These are phyloP conservation scores for Nemania sp. DNA, from an alignment of 2,329 filamentous ascomycete genomes.

Conservation along the genomic window DNA sequence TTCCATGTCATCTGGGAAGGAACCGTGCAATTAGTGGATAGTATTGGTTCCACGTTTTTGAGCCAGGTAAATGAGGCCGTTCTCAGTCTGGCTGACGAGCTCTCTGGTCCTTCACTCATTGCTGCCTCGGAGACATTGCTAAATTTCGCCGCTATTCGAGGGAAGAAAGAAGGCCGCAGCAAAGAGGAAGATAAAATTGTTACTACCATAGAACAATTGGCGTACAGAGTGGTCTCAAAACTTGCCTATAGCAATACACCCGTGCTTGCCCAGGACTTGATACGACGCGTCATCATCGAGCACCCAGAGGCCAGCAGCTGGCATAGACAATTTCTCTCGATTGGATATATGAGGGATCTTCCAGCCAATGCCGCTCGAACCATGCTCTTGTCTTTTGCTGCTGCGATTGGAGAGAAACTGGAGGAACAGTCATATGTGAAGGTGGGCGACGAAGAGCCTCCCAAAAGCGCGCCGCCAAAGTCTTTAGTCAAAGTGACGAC, in stretches of 20 bases:
- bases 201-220: conserved; percentile 2
- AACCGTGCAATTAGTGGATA: neutral
- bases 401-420: conserved; percentile 22
- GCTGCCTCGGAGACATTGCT: conserved; percentile 16
- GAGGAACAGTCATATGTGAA: conserved; percentile 26
- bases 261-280: conserved; percentile 8
- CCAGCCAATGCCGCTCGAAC: conserved; percentile 17
- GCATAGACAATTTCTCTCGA: conserved; percentile 23
- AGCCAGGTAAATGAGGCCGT: neutral
- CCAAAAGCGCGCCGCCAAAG: conserved; percentile 15
- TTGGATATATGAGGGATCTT: conserved; percentile 19
- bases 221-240: conserved; percentile 6
- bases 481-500: conserved; percentile 25
- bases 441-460: conserved; percentile 16
- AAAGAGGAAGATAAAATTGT: conserved; percentile 8
- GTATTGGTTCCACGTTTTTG: conserved; percentile 19
- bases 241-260: conserved; percentile 16
- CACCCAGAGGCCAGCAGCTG: conserved; percentile 23
- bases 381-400: conserved; percentile 25
- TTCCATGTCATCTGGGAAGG: conserved; percentile 21
- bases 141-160: conserved; percentile 8
- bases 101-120: conserved; percentile 17
- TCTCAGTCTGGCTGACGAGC: neutral
- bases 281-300: conserved; percentile 21
- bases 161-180: conserved; percentile 7